Evolutionary conservation across 73 alveolate genomes (phyloP), one percentile per base, ranked within the genome.

Genomic region (Symbiodinium natans): DNA sequence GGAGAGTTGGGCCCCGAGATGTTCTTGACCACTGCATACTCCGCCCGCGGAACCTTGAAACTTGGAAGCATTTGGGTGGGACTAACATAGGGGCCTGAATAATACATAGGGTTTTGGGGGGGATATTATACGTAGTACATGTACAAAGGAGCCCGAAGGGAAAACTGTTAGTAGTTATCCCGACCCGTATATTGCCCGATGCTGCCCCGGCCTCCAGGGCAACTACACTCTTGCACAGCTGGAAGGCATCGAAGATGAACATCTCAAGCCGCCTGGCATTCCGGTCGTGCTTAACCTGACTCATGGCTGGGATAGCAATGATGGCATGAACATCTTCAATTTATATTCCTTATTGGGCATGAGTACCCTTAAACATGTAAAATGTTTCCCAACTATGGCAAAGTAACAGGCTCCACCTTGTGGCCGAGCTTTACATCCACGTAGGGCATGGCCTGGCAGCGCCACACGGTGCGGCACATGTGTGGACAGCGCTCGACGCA

Each of bases 221-320:
- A 15, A 29, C 82, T 36, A 29, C 85, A 17, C 54, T 86, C 83
- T 54, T 86, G 83, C 84, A 86, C 17, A 74, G 34, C 59, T 54
- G 94, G 41, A 86, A 86, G 40, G 94, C 94, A n/a, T 86, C 94
- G 63, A 86, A 86, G 63, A 86, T 52, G 74, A 86, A 86, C 84
- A 86, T 56, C 94, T 86, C 94, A 83, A 46, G 9, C 52, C 94
- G 82, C 41, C 94, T 77, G 13, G 84, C 94, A n/a, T 86, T 86
- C 63, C 63, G 36, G 59, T 86, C 94, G 39, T 56, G 83, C 83
- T 54, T 86, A 25, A n/a, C n/a, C n/a, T n/a, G n/a, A n/a, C n/a
- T n/a, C n/a, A n/a, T n/a, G n/a, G n/a, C n/a, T n/a, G n/a, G n/a
- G n/a, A n/a, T n/a, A n/a, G n/a, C n/a, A n/a, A n/a, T n/a, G n/a